Evolutionary conservation across 2,329 filamentous ascomycete genomes (phyloP).

Genomic region (Bipolaris zeicola): DNA sequence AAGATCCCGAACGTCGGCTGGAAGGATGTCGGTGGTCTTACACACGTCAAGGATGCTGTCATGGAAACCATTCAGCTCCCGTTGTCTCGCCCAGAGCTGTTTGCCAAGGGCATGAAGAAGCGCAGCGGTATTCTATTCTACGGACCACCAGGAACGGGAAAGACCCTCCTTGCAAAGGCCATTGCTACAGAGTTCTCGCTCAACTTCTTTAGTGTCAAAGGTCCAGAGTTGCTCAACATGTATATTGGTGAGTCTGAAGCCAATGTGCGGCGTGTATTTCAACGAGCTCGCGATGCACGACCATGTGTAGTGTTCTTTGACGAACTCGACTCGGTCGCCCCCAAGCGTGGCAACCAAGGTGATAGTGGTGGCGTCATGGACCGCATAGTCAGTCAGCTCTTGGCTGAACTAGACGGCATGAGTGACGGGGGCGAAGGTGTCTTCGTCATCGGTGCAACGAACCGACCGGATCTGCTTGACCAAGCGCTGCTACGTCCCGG

Average conservation of each 20-base stretch:
- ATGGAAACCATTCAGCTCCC: constrained; percentile 96
- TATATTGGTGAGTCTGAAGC: constrained; percentile 95
- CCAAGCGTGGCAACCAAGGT: constrained; percentile 95
- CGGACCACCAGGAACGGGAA: constrained; percentile 87
- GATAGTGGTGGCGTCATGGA: constrained; percentile 99
- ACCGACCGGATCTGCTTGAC: constrained; percentile 90
- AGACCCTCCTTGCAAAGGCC: constrained; percentile 89
- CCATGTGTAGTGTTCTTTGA: constrained; percentile 95
- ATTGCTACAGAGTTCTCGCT: constrained; percentile 93
- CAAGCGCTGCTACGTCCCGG: constrained; percentile 87
- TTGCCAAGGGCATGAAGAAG: constrained; percentile 98
- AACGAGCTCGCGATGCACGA: constrained; percentile 80
- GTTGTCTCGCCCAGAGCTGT: constrained; percentile 87
- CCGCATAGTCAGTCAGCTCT: constrained; percentile 89
- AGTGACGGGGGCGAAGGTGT: constrained; percentile 85
- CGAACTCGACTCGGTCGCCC: constrained; percentile 89
- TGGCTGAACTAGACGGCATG: constrained; percentile 97
- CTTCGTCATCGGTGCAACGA: constrained; percentile 96
- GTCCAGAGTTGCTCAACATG: constrained; percentile 91
- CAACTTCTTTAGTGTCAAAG: constrained; percentile 94
- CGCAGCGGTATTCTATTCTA: constrained; percentile 92
- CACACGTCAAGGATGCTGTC: constrained; percentile 95
- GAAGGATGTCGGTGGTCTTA: constrained; percentile 92
- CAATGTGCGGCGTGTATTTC: constrained; percentile 87
- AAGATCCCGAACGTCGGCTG: constrained; percentile 98